Evolutionary conservation across 106 monocot genomes (phyloP), one percentile per base, ranked within the genome.

Genomic region (Acorus gramineus): DNA sequence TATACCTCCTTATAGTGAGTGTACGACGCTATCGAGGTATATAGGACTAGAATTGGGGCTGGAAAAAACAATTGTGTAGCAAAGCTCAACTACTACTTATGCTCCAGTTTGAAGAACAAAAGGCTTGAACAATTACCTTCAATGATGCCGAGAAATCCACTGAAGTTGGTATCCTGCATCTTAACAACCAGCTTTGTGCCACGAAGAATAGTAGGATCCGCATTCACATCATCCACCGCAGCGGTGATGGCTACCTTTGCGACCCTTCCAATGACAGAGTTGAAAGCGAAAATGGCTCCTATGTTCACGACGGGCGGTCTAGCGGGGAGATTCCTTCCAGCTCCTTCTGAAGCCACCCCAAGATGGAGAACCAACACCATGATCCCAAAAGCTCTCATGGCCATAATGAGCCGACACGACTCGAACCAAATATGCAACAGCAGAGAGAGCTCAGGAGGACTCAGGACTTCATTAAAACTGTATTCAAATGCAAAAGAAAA

Each of bases 201-300:
- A 42, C 8, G 14, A 50, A 90, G 82, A 59, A 90, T 67, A 50
- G 56, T 76, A 5, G 80, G 52, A 58, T 83, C 72, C 43, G 82
- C 72, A 57, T 90, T 90, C 56, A 90, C 59, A 9, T 84, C 91
- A 43, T 76, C 67, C 47, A 82, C 74, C 4, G 91, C 91, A 8
- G 84, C 74, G 43, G 73, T 44, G 42, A 92, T 81, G 44, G 91
- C 91, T 54, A 84, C 76, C 69, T 69, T 86, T 8, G 86, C 86
- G 9, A 81, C 81, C 68, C 74, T 80, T 4, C 91, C 91, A 66
- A 84, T 81, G 52, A 81, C 82, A 13, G 91, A 86, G 43, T 87
- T 84, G 63, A 74, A 81, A 11, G 86, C 47, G 61, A 92, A 79
- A 12, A 84, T 43, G 54, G 91, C 86, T 61, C 91, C 91, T 71